phyloP scores from a whole-genome alignment of 768 basidiomycete species.

The Tylopilus cervinicoccineus region DNA sequence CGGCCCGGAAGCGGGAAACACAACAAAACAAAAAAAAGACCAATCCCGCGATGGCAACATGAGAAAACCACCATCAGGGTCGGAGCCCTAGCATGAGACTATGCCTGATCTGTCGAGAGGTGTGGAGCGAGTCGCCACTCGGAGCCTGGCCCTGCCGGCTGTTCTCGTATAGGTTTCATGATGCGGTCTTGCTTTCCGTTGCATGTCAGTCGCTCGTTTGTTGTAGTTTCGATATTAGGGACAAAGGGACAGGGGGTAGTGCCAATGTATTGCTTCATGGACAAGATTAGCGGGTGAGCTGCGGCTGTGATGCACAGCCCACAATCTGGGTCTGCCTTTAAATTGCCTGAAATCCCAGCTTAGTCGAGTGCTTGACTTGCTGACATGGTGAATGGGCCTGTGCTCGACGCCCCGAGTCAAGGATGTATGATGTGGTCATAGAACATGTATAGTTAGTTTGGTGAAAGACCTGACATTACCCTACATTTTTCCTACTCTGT shows the following conservation, averaged over 20 bases:
- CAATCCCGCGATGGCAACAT: slow-evolving; percentile 2
- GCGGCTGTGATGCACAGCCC: too few species aligned
- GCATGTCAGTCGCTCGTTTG: background rate
- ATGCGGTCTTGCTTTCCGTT: background rate
- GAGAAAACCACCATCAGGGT: background rate
- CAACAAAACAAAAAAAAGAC: background rate
- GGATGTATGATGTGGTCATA: too few species aligned
- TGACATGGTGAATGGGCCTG: too few species aligned
- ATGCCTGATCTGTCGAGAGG: slow-evolving; percentile 16
- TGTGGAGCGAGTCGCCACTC: slow-evolving; percentile 12
- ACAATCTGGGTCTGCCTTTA: too few species aligned
- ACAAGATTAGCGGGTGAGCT: too few species aligned
- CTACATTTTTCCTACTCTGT: too few species aligned
- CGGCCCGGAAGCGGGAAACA: background rate
- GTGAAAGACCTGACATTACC: too few species aligned
- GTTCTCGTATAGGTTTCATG: slow-evolving; percentile 6
- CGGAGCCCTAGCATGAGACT: background rate
- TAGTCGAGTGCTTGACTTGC: too few species aligned
- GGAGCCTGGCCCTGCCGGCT: slow-evolving; percentile 11
- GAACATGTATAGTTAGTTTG: too few species aligned
- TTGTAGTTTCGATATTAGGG: background rate
- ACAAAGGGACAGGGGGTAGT: background rate
- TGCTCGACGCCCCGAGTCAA: too few species aligned
- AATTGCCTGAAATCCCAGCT: too few species aligned
- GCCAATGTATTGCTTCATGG: too few species aligned